Evolutionary conservation across 139 green algal species (phyloP), one percentile per base, ranked within the genome.

Genomic region (Volvox reticuliferus): DNA sequence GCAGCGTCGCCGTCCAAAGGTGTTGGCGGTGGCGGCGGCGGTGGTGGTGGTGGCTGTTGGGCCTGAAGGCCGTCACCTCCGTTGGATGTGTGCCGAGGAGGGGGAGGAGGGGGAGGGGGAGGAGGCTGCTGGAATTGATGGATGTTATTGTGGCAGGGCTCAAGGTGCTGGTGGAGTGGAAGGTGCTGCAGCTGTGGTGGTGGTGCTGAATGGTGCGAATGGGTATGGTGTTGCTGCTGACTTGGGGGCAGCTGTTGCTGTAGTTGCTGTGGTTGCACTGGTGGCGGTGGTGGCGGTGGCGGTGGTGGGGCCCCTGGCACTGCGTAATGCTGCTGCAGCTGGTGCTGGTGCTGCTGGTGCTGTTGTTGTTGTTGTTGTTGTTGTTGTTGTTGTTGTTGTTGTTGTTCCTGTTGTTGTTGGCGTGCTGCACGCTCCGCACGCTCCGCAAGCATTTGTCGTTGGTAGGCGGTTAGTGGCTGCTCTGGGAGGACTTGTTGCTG

Each of bases 391-490:
- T 79, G 71, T 20, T 79, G 71, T 20, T 35, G 44, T 5, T 28
- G 79, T 61, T 35, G 79, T 28, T 65, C 24, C 24, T 65, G 81
- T 12, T 68, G 81, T 26, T 89, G 85, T 21, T 26, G 36, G 24
- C 33, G 78, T n/a, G 62, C 35, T 55, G 61, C 0, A 0, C 85
- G 79, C 12, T 32, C 36, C 6, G 86, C 86, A 5, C 77, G 86
- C 22, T 82, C 76, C 2, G 86, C 75, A 21, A 85, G 86, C 86
- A 82, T 85, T 18, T 90, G 86, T n/a, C 16, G 21, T 24, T 85
- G 86, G 75, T 90, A 90, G 2, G 30, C 61, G 20, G 73, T 84
- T 14, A 90, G 19, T 22, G 55, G 63, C 79, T 87, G 88, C 79
- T 87, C 62, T 26, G 75, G 63, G 20, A 30, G 62, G 2, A 19